Evolutionary conservation across 495 filamentous ascomycete species (phyloP).

Genomic region (Mycothermus thermophilus): DNA sequence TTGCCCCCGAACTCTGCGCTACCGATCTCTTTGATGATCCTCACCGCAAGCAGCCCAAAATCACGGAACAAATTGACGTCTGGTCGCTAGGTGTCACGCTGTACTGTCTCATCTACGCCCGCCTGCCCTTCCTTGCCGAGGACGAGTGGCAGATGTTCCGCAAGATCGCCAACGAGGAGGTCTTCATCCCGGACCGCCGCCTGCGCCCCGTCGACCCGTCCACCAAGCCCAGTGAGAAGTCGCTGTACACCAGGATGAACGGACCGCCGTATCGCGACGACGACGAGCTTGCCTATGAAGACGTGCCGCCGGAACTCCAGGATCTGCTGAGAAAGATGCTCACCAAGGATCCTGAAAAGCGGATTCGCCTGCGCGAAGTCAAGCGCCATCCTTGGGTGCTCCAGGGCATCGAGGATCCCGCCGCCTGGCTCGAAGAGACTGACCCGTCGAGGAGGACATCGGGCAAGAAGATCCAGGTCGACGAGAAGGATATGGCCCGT

Average conservation of each 20-base stretch:
- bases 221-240: slow-evolving; percentile 33
- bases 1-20: slow-evolving; percentile 93
- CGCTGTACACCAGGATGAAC: slow-evolving; percentile 41
- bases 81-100: slow-evolving; percentile 95
- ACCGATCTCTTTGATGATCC: slow-evolving; percentile 40
- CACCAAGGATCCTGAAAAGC: slow-evolving; percentile 72
- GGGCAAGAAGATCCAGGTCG: slow-evolving; percentile 84
- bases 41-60: slow-evolving; percentile 28
- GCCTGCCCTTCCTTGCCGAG: slow-evolving; percentile 81
- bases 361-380: slow-evolving; percentile 82
- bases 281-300: slow-evolving; percentile 68
- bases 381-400: slow-evolving; percentile 95
- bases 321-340: slow-evolving; percentile 74
- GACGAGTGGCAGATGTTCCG: slow-evolving; percentile 84
- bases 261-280: slow-evolving; percentile 39
- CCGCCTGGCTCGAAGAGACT: slow-evolving; percentile 81
- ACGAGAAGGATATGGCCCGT: slow-evolving; percentile 72
- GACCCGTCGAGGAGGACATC: slow-evolving; percentile 71
- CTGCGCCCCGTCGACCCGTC: slow-evolving; percentile 60
- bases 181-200: slow-evolving; percentile 70
- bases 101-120: slow-evolving; percentile 87
- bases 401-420: slow-evolving; percentile 58
- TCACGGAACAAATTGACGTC: slow-evolving; percentile 69
- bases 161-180: slow-evolving; percentile 77
- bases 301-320: slow-evolving; percentile 64